These are phyloP conservation scores for Paraconiothyrium brasiliense DNA, from an alignment of 2,329 filamentous ascomycete species.

Conservation along the genomic window DNA sequence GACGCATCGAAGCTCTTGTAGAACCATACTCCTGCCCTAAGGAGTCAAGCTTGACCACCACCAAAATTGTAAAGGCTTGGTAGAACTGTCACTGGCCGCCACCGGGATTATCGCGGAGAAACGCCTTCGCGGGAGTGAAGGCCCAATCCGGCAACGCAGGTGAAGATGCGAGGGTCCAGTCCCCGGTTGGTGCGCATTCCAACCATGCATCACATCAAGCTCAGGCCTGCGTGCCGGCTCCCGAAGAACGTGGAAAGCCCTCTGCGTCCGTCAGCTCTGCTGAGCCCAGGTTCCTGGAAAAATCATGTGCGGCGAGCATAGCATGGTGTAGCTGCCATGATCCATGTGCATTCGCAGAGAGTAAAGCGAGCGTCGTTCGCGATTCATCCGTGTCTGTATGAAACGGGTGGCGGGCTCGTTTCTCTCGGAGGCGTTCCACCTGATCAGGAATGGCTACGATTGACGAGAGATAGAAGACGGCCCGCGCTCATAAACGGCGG, in stretches of 20 bases:
- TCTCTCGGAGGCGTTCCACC: constrained; percentile 7
- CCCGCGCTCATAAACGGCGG: not conserved
- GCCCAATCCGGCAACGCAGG: constrained; percentile 17
- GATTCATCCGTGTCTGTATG: not conserved
- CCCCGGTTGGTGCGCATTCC: constrained; percentile 13
- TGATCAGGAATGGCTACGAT: constrained; percentile 2
- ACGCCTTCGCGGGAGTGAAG: constrained; percentile 16
- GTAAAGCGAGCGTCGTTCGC: constrained; percentile 14
- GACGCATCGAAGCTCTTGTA: constrained; percentile 25
- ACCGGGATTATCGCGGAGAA: constrained; percentile 10
- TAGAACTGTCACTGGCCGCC: not conserved
- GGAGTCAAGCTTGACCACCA: constrained; percentile 18
- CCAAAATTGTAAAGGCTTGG: not conserved
- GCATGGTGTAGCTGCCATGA: not conserved
- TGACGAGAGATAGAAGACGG: not conserved
- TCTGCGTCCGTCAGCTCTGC: constrained; percentile 6
- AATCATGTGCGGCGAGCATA: constrained; percentile 10
- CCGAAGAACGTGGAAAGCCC: not conserved
- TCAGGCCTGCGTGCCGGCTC: constrained; percentile 7
- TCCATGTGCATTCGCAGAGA: constrained; percentile 11
- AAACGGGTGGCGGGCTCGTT: constrained; percentile 18
- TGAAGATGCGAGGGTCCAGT: constrained; percentile 17
- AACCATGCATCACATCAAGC: constrained; percentile 25
- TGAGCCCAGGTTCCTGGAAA: constrained; percentile 3
- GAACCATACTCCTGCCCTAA: constrained; percentile 24